A percentile compares a stretch with the other conserved stretches of the same genome.
Conservation (phyloP, 768 basidiomycete genomes). For the Lactarius deliciosus region DNA sequence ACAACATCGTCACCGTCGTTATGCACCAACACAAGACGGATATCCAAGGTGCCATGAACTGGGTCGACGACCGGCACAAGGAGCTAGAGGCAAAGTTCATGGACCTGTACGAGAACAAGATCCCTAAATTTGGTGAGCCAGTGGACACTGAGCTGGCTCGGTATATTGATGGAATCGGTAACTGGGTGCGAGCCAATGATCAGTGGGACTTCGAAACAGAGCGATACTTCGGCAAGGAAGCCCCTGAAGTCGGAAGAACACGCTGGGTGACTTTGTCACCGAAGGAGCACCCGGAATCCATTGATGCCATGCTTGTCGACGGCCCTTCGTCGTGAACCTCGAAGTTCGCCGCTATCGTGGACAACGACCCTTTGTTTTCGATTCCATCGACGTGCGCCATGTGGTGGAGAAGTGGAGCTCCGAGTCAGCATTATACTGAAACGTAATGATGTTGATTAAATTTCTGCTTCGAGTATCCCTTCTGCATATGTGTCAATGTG, state of each 20-base stretch:
- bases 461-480: too few relatives aligned
- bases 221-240: conserved; percentile 14
- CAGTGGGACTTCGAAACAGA: conserved; percentile 42
- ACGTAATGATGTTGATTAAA: too few relatives aligned
- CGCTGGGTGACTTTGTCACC: conserved; percentile 1
- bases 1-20: conserved; percentile 44
- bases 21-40: conserved; percentile 40
- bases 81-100: conserved; percentile 35
- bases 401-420: too few relatives aligned
- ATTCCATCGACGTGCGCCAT: too few relatives aligned
- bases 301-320: background rate
- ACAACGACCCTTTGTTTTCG: too few relatives aligned
- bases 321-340: background rate
- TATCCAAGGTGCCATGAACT: conserved; percentile 37
- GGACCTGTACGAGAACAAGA: conserved; percentile 28
- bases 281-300: background rate
- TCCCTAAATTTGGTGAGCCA: conserved; percentile 39
- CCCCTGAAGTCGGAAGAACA: background rate
- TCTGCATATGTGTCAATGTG: too few relatives aligned
- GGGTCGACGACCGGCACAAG: conserved; percentile 35
- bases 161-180: conserved; percentile 43
- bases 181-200: conserved; percentile 42
- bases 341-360: too few relatives aligned
- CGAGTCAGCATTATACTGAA: too few relatives aligned
- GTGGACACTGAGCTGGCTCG: conserved; percentile 38